These are phyloP conservation scores for Salvia hispanica DNA, from an alignment of 257 asterid species.

Conservation along the genomic window DNA sequence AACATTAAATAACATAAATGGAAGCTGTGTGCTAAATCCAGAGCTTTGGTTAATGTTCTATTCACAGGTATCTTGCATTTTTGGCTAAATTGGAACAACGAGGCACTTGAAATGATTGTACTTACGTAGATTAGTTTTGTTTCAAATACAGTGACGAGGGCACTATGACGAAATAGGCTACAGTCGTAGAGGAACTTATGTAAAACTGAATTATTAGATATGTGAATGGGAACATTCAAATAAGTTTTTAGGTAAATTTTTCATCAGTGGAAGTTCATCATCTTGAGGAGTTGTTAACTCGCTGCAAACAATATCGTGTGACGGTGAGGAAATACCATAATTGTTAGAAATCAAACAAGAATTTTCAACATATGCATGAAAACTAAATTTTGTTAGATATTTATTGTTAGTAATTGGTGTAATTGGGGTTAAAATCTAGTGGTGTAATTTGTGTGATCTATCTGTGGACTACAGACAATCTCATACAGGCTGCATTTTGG, in stretches of 20 bases:
- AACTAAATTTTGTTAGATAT: not conserved
- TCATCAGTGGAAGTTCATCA: not conserved
- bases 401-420: not conserved
- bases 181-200: not conserved
- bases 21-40: not conserved
- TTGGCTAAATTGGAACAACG: not conserved
- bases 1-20: not conserved
- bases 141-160: not conserved
- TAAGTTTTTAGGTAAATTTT: not conserved
- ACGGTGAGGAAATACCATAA: conserved; percentile 11
- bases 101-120: not conserved
- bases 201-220: not conserved
- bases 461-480: conserved; percentile 48
- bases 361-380: not conserved
- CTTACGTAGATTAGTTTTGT: not conserved
- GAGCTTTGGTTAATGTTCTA: not conserved
- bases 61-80: not conserved
- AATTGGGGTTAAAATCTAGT: not conserved
- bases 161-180: not conserved
- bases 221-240: not conserved
- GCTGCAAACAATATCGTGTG: not conserved
- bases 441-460: conserved; percentile 16
- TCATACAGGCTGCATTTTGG: conserved; percentile 91
- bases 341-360: not conserved
- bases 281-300: not conserved